Conservation (phyloP, 257 asterid species). For the Lantana camara region DNA sequence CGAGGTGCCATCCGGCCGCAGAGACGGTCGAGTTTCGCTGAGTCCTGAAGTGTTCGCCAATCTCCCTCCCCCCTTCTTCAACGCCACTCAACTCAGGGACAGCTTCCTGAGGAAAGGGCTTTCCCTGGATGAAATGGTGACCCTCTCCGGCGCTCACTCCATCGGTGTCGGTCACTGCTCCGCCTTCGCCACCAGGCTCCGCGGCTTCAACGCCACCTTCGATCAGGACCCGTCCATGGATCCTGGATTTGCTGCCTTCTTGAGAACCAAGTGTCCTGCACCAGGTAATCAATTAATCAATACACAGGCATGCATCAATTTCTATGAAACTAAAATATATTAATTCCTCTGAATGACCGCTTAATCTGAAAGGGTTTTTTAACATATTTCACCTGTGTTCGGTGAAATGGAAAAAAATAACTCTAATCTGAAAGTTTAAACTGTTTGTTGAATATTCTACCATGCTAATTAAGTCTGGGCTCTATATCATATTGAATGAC, state of each 20-base stretch:
- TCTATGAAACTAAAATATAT: too few species aligned
- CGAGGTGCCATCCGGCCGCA: conserved; percentile 50
- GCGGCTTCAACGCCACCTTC: conserved; percentile 31
- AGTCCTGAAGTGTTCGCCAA: conserved; percentile 36
- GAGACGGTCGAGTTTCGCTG: conserved; percentile 54
- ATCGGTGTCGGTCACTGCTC: conserved; percentile 59
- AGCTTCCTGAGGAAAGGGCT: conserved; percentile 53
- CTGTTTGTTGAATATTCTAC: too few species aligned
- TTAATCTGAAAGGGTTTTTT: too few species aligned
- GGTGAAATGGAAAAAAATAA: too few species aligned
- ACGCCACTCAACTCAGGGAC: conserved; percentile 37
- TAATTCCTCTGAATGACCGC: too few species aligned
- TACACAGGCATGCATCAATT: too few species aligned
- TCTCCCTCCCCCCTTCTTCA: conserved; percentile 53
- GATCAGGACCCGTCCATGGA: conserved; percentile 52
- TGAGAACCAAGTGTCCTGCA: conserved; percentile 47
- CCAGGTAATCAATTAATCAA: background rate
- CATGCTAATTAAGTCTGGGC: too few species aligned
- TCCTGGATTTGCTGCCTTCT: conserved; percentile 32
- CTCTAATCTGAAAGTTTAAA: too few species aligned
- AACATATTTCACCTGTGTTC: too few species aligned
- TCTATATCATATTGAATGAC: too few species aligned
- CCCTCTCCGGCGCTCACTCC: conserved; percentile 69
- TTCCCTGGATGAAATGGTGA: conserved; percentile 66
- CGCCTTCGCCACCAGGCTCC: conserved; percentile 44